Conservation (phyloP, 164 flowering plant genomes). For the Liquidambar formosana region DNA sequence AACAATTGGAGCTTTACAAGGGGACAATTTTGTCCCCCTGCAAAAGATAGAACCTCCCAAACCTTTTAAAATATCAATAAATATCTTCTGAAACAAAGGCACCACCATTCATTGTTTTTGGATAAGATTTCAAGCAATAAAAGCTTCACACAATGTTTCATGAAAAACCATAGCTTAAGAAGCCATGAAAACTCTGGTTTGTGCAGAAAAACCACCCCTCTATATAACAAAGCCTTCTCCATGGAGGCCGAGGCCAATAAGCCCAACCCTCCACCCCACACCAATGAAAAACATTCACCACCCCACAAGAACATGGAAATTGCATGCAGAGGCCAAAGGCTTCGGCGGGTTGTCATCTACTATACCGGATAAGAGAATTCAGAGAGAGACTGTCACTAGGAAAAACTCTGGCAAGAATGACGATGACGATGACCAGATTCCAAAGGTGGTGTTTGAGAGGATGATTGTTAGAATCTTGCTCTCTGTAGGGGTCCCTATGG, state of each 20-base stretch:
- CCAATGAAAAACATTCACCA: too few relatives aligned
- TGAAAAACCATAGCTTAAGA: background rate
- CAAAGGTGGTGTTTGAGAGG: constrained; percentile 53
- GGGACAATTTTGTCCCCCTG: background rate
- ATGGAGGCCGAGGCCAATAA: constrained; percentile 17
- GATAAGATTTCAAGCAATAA: constrained; percentile 10
- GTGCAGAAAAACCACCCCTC: constrained; percentile 18
- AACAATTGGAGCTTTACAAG: background rate
- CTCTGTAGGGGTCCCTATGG: constrained; percentile 65
- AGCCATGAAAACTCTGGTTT: too few relatives aligned
- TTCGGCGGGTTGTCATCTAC: constrained; percentile 7
- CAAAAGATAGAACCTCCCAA: background rate
- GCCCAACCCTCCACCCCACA: constrained; percentile 19
- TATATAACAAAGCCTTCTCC: constrained; percentile 21
- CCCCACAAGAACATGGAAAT: constrained; percentile 20
- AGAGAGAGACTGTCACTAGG: background rate
- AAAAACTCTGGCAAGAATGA: constrained; percentile 2
- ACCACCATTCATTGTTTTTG: constrained; percentile 6
- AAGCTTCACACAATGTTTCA: background rate
- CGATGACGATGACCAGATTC: constrained; percentile 33
- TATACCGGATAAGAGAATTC: background rate
- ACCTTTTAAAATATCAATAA: background rate
- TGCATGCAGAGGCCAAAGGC: constrained; percentile 40
- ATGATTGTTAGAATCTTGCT: constrained; percentile 51
- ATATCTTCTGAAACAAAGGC: background rate